Conservation (phyloP, 352 stramenopile genomes). For the Thraustochytrium sp. region DNA sequence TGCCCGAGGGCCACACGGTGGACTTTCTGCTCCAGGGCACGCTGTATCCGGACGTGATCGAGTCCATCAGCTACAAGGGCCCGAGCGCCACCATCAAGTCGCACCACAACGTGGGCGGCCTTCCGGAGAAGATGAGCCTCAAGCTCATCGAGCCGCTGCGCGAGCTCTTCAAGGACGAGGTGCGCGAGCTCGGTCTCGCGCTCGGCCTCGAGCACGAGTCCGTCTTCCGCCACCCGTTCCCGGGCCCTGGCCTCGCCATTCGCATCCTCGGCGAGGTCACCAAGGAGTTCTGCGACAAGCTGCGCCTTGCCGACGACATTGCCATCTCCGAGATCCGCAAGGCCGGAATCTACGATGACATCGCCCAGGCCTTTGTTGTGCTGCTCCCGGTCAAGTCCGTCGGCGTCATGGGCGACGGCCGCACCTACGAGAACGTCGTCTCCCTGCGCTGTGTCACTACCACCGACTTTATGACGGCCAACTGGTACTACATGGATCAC, state of each 20-base stretch:
- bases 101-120: constrained; percentile 98
- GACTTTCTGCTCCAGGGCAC: constrained; percentile 96
- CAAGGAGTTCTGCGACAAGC: constrained; percentile 83
- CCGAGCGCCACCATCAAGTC: constrained; percentile 98
- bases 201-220: constrained; percentile 93
- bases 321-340: constrained; percentile 94
- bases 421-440: constrained; percentile 91
- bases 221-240: constrained; percentile 98
- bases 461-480: constrained; percentile 99
- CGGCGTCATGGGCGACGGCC: constrained; percentile 94
- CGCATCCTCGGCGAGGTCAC: constrained; percentile 95
- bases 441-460: constrained; percentile 94
- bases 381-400: constrained; percentile 93
- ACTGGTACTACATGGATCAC: constrained; percentile 99
- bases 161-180: constrained; percentile 98
- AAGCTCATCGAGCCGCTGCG: constrained; percentile 98
- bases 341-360: constrained; percentile 94
- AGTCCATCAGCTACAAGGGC: constrained; percentile 96
- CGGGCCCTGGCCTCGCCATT: constrained; percentile 95
- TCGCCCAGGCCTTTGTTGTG: constrained; percentile 95
- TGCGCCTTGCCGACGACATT: constrained; percentile 95
- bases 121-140: constrained; percentile 94
- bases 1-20: constrained; percentile 65
- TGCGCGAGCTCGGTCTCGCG: constrained; percentile 91
- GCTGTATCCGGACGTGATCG: constrained; percentile 99